Evolutionary conservation across 805 yeast species (phyloP).

Genomic region (Hanseniaspora valbyensis): DNA sequence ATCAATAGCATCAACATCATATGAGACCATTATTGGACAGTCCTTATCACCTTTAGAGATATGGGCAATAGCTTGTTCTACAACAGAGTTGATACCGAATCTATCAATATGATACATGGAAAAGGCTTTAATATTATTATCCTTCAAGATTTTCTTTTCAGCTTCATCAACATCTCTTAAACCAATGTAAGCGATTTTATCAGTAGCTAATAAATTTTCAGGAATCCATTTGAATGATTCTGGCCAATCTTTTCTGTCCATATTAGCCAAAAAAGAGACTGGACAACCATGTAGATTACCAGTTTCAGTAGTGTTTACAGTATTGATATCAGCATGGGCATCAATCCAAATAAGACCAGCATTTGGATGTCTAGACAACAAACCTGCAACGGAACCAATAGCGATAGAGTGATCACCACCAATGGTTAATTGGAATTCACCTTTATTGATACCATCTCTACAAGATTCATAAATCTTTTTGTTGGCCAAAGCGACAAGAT

Average conservation of each 20-base stretch:
- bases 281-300: conserved; percentile 98
- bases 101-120: conserved; percentile 95
- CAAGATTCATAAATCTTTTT: conserved; percentile 53
- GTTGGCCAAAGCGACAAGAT: conserved; percentile 65
- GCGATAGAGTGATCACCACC: conserved; percentile 98
- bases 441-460: conserved; percentile 34
- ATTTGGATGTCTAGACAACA: conserved; percentile 66
- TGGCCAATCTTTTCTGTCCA: conserved; percentile 57
- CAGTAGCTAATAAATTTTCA: conserved; percentile 50
- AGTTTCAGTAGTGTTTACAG: conserved; percentile 67
- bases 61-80: conserved; percentile 76
- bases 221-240: conserved; percentile 67
- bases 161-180: conserved; percentile 84
- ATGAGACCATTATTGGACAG: conserved; percentile 73
- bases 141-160: conserved; percentile 63
- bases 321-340: conserved; percentile 95
- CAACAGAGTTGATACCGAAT: conserved; percentile 81
- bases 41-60: conserved; percentile 37
- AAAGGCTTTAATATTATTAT: conserved; percentile 67
- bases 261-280: conserved; percentile 77
- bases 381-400: conserved; percentile 82
- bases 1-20: conserved; percentile 95
- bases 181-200: conserved; percentile 82
- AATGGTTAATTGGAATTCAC: conserved; percentile 61
- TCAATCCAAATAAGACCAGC: conserved; percentile 92